Conservation (phyloP, 2,329 filamentous ascomycete genomes). For the Talaromyces sp. region DNA sequence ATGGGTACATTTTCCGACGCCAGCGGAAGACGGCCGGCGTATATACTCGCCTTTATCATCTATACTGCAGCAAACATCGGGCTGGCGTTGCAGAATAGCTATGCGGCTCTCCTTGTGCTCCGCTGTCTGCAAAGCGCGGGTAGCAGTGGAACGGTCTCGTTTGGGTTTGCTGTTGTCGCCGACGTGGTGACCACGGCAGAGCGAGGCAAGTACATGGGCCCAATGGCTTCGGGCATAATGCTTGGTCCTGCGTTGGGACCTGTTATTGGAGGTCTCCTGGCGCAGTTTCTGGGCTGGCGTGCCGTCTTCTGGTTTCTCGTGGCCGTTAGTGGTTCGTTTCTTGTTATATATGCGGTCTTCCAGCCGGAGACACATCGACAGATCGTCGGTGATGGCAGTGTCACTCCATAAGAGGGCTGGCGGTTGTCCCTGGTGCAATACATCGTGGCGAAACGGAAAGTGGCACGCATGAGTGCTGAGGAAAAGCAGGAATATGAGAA, state of each 20-base stretch:
- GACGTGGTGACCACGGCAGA: conserved; percentile 67
- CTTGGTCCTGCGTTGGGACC: conserved; percentile 50
- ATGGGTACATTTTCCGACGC: conserved; percentile 60
- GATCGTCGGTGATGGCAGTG: conserved; percentile 32
- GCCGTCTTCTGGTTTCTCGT: conserved; percentile 66
- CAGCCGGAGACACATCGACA: conserved; percentile 49
- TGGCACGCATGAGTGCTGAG: conserved; percentile 4
- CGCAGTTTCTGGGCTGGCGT: conserved; percentile 62
- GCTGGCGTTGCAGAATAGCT: conserved; percentile 55
- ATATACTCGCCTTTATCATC: conserved; percentile 44
- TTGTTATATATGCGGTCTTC: conserved; percentile 52
- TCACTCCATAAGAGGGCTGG: conserved; percentile 17
- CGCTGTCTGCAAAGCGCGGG: conserved; percentile 61
- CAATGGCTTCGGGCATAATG: conserved; percentile 57
- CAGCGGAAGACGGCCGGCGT: conserved; percentile 58
- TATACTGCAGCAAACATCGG: conserved; percentile 57
- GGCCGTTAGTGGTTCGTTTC: conserved; percentile 46
- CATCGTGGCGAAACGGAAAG: conserved; percentile 3
- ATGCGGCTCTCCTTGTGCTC: conserved; percentile 55
- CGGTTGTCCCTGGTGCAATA: conserved; percentile 21
- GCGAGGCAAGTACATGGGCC: conserved; percentile 68
- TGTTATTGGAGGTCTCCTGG: conserved; percentile 60
- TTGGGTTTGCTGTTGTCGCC: conserved; percentile 67
- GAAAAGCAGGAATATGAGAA: conserved; percentile 3
- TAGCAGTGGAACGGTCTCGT: conserved; percentile 64